Percentiles rank a stretch among this genome's conserved stretches.
Evolutionary conservation across 371 early-diverging fungal genomes (phyloP).

Genomic region (Mortierella sp.): DNA sequence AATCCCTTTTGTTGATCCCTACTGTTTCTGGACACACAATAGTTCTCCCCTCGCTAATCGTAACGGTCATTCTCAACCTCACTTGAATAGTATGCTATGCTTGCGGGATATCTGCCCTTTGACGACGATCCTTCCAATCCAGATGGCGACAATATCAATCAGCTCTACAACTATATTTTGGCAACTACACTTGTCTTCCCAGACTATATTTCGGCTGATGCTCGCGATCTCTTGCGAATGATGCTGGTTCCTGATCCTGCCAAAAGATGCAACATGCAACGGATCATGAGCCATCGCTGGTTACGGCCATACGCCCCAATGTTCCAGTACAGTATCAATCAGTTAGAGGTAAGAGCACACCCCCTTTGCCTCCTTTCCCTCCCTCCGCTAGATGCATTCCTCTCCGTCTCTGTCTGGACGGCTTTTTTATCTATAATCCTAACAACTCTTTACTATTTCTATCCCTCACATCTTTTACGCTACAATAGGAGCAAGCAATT

Average conservation of each 20-base stretch:
- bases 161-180: slow-evolving; percentile 95
- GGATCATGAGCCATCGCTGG: slow-evolving; percentile 89
- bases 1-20: no score
- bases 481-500: slow-evolving; percentile 35
- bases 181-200: slow-evolving; percentile 92
- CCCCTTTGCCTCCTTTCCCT: no score
- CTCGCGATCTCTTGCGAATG: slow-evolving; percentile 83
- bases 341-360: slow-evolving; percentile 47
- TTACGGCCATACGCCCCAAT: slow-evolving; percentile 56
- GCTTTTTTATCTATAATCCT: no score
- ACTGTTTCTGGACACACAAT: not conserved
- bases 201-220: slow-evolving; percentile 84
- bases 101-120: slow-evolving; percentile 98
- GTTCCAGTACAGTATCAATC: slow-evolving; percentile 58
- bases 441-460: not conserved
- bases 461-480: not conserved
- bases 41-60: not conserved
- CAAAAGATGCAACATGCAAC: slow-evolving; percentile 86
- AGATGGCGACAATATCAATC: slow-evolving; percentile 95
- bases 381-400: not conserved
- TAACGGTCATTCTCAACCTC: slow-evolving; percentile 54
- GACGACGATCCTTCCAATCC: slow-evolving; percentile 99
- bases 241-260: slow-evolving; percentile 95
- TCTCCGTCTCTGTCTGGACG: not conserved
- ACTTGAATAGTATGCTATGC: slow-evolving; percentile 97